These are phyloP conservation scores for Coemansia sp. DNA, from an alignment of 192 early-diverging fungal species.

Conservation along the genomic window DNA sequence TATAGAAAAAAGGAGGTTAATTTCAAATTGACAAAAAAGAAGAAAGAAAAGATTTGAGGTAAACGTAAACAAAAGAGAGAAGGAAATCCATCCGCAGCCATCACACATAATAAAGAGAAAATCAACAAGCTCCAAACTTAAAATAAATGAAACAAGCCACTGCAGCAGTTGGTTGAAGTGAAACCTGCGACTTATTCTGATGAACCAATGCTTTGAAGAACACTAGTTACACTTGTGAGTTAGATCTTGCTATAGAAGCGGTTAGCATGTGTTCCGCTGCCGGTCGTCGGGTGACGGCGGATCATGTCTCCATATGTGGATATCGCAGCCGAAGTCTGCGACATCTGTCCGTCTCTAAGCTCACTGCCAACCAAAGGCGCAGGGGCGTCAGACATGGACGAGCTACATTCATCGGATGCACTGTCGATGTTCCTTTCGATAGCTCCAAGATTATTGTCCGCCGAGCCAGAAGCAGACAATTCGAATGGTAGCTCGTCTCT, in stretches of 20 bases:
- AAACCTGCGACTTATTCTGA: too few species aligned
- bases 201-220: too few species aligned
- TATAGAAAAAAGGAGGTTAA: too few species aligned
- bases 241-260: conserved; percentile 25
- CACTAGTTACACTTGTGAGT: too few species aligned
- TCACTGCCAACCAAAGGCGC: not conserved
- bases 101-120: too few species aligned
- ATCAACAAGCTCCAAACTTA: too few species aligned
- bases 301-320: conserved; percentile 14
- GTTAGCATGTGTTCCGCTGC: conserved; percentile 19
- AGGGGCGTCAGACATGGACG: not conserved
- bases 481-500: not conserved
- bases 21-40: too few species aligned
- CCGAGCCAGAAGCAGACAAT: not conserved
- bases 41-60: too few species aligned
- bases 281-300: conserved; percentile 18
- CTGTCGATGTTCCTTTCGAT: not conserved
- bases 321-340: conserved; percentile 8
- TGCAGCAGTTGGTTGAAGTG: too few species aligned
- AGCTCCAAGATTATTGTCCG: not conserved
- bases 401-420: not conserved
- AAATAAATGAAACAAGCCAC: too few species aligned
- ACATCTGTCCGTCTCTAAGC: not conserved
- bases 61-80: too few species aligned
- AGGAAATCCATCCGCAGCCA: too few species aligned